Conservation (phyloP, 257 asterid species). For the Solanum sitiens region DNA sequence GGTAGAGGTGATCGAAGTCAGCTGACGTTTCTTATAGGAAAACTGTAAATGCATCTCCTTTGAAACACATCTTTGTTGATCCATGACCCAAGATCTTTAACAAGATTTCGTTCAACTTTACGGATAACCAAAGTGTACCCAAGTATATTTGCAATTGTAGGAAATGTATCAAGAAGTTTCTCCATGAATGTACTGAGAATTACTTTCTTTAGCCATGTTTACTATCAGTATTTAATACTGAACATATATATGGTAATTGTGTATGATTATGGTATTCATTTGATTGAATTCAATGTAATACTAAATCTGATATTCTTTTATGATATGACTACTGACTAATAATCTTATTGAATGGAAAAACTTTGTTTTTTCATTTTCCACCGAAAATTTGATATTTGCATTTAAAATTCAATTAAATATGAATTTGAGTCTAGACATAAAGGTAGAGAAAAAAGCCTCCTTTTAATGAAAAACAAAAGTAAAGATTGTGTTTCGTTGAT, state of each 20-base stretch:
- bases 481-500: background rate
- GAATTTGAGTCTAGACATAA: background rate
- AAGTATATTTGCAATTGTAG: background rate
- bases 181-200: background rate
- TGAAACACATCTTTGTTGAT: background rate
- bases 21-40: background rate
- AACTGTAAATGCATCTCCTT: background rate
- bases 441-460: background rate
- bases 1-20: background rate
- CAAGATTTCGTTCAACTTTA: background rate
- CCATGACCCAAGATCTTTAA: background rate
- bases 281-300: background rate
- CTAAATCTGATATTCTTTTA: background rate
- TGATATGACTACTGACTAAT: background rate
- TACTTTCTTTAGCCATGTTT: background rate
- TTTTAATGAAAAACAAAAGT: background rate
- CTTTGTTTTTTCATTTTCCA: background rate
- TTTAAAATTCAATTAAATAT: background rate
- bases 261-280: background rate
- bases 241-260: background rate
- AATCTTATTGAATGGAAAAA: background rate
- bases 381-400: background rate
- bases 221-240: background rate
- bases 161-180: background rate
- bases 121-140: background rate